These are phyloP conservation scores for Didymella keratinophila DNA, from an alignment of 2,329 filamentous ascomycete genomes.

Conservation along the genomic window DNA sequence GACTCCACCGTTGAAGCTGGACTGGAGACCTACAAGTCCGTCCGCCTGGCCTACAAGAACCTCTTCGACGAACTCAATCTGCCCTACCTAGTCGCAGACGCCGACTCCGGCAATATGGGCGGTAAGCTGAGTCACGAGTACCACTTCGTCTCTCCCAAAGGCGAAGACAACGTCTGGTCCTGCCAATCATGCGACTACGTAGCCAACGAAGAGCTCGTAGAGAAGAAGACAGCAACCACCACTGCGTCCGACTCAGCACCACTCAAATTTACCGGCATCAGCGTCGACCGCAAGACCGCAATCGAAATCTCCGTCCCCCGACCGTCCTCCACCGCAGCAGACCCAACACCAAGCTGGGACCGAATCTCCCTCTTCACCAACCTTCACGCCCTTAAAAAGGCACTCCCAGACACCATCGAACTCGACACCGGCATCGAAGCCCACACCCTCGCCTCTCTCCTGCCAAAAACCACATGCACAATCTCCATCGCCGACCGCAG, in stretches of 20 bases:
- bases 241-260: conserved; percentile 25
- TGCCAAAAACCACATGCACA: conserved; percentile 27
- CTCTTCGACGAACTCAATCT: conserved; percentile 86
- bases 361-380: conserved; percentile 56
- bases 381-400: conserved; percentile 70
- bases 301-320: conserved; percentile 63
- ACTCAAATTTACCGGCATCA: conserved; percentile 68
- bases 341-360: conserved; percentile 23
- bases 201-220: conserved; percentile 87
- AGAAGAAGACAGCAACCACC: conserved; percentile 39
- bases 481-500: conserved; percentile 34
- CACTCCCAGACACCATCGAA: conserved; percentile 61
- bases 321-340: conserved; percentile 4
- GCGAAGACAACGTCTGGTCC: conserved; percentile 84
- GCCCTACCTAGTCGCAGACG: conserved; percentile 83
- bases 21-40: conserved; percentile 78
- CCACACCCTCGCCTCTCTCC: conserved; percentile 29
- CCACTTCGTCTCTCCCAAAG: conserved; percentile 79
- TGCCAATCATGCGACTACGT: conserved; percentile 78
- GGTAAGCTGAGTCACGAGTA: conserved; percentile 94
- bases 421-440: conserved; percentile 74
- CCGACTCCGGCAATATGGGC: conserved; percentile 96
- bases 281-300: conserved; percentile 71
- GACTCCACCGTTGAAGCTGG: conserved; percentile 74
- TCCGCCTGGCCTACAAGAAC: conserved; percentile 74